phyloP scores from a whole-genome alignment of 169 alveolate species.

The Plasmodium falciparum region DNA sequence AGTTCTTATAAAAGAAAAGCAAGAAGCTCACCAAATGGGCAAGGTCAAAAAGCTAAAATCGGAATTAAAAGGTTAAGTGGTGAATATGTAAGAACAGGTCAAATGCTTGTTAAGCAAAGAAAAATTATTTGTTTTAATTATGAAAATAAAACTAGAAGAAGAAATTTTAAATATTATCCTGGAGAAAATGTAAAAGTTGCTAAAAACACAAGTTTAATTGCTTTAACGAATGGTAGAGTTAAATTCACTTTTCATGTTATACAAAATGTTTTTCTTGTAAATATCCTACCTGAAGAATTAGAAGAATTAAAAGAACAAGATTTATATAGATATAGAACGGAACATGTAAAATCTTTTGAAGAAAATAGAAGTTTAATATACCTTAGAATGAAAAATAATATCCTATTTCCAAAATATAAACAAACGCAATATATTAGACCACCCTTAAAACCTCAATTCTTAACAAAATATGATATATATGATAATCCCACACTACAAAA shows the following conservation, averaged over 20 bases:
- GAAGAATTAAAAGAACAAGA: conserved; percentile 89
- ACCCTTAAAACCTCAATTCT: conserved; percentile 85
- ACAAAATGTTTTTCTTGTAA: conserved; percentile 85
- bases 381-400: conserved; percentile 87
- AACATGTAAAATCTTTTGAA: conserved; percentile 88
- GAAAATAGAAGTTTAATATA: conserved; percentile 87
- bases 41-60: conserved; percentile 88
- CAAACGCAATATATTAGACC: conserved; percentile 81
- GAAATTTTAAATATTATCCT: conserved; percentile 90
- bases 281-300: conserved; percentile 90
- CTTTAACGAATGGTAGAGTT: conserved; percentile 87
- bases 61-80: conserved; percentile 89
- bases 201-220: conserved; percentile 83
- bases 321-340: conserved; percentile 92
- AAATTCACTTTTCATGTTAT: conserved; percentile 89
- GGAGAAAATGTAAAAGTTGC: conserved; percentile 87
- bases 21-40: conserved; percentile 91
- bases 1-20: conserved; percentile 90
- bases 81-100: conserved; percentile 89
- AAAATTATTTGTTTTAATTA: conserved; percentile 85
- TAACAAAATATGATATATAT: conserved; percentile 84
- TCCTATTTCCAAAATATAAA: conserved; percentile 62
- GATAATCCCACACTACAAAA: conserved; percentile 87
- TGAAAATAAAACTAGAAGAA: conserved; percentile 79
- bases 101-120: conserved; percentile 85